Conservation (phyloP, 1,284 basidiomycete genomes). For the Cystobasidiaceae sp. region DNA sequence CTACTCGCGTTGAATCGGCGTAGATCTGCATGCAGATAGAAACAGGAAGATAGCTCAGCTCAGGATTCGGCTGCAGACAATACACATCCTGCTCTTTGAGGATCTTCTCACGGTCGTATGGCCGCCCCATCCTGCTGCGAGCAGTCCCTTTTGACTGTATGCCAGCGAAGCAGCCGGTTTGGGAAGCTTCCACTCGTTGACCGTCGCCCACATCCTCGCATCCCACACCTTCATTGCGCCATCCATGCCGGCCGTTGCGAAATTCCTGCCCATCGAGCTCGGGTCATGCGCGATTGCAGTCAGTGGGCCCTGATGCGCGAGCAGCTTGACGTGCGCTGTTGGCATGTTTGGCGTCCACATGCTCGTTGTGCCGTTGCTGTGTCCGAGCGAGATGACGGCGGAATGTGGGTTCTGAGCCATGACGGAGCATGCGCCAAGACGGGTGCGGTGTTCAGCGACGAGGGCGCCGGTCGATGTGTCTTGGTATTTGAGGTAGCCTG, state of each 20-base stretch:
- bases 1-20: constrained; percentile 34
- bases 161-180: constrained; percentile 46
- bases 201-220: constrained; percentile 77
- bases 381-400: constrained; percentile 89
- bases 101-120: constrained; percentile 62
- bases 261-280: constrained; percentile 69
- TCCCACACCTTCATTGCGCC: constrained; percentile 93
- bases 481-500: constrained; percentile 90
- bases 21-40: constrained; percentile 34
- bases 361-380: constrained; percentile 80
- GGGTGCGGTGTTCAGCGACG: constrained; percentile 82
- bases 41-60: too few species aligned
- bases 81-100: too few species aligned
- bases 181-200: constrained; percentile 41
- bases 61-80: too few species aligned
- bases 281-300: constrained; percentile 76
- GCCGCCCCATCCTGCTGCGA: constrained; percentile 76
- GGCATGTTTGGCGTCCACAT: constrained; percentile 94
- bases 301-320: constrained; percentile 86
- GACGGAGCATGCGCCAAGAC: constrained; percentile 74
- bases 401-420: constrained; percentile 90
- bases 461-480: constrained; percentile 91
- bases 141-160: constrained; percentile 64
- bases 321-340: constrained; percentile 81
- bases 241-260: constrained; percentile 84